A percentile compares a stretch with the other conserved stretches of the same genome.
phyloP scores from a whole-genome alignment of 2,329 filamentous ascomycete species.

The Cytospora chrysosperma region DNA sequence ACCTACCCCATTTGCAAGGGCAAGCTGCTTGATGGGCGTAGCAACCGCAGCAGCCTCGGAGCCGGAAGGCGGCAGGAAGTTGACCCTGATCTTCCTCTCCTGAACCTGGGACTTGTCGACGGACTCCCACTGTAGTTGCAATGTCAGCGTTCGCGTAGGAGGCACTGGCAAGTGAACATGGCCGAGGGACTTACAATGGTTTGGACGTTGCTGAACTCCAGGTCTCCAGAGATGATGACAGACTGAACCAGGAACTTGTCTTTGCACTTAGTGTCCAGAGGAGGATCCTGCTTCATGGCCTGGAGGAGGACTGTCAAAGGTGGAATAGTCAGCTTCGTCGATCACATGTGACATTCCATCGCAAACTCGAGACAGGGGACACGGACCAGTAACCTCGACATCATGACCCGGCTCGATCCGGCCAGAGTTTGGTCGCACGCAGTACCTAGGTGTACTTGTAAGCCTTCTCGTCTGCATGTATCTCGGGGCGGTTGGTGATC shows the following conservation, averaged over 20 bases:
- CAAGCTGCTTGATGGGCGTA: conserved; percentile 32
- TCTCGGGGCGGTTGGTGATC: conserved; percentile 36
- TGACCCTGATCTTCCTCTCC: conserved; percentile 94
- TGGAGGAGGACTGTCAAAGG: conserved; percentile 77
- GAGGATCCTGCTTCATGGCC: conserved; percentile 94
- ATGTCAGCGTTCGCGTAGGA: conserved; percentile 27
- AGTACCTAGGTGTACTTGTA: conserved; percentile 68
- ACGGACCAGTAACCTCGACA: conserved; percentile 88
- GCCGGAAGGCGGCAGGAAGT: conserved; percentile 67
- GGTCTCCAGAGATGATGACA: conserved; percentile 76
- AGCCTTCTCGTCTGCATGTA: conserved; percentile 26
- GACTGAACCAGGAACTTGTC: conserved; percentile 99
- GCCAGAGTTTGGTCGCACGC: conserved; percentile 94
- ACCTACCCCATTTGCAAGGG: conserved; percentile 33
- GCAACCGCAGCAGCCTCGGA: conserved; percentile 41
- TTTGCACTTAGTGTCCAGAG: conserved; percentile 82
- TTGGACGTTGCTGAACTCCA: conserved; percentile 77
- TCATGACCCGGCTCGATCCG: conserved; percentile 86
- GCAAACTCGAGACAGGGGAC: not conserved
- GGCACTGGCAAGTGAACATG: not conserved
- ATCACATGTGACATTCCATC: conserved; percentile 2
- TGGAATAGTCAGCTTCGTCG: conserved; percentile 15
- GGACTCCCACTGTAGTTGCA: conserved; percentile 66
- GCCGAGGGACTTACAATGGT: conserved; percentile 67
- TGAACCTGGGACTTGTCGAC: conserved; percentile 76